These are phyloP conservation scores for Vanrija sp. DNA, from an alignment of 1,284 basidiomycete genomes.

Conservation along the genomic window DNA sequence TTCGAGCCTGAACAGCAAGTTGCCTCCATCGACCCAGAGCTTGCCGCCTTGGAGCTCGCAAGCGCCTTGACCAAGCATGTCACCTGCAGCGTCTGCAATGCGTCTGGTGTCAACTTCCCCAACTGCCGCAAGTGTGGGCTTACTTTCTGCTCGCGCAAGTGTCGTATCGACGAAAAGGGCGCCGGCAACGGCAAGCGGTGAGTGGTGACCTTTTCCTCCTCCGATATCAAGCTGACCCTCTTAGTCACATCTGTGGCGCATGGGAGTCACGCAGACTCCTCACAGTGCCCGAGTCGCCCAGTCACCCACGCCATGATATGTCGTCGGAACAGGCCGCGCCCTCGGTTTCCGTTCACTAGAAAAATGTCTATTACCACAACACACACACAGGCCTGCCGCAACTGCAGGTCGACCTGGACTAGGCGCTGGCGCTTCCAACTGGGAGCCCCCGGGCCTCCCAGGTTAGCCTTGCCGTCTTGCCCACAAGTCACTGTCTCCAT, in stretches of 20 bases:
- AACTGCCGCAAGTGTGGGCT: slow-evolving; percentile 44
- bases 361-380: too few relatives aligned
- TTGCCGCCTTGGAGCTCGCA: slow-evolving; percentile 37
- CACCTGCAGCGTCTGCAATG: slow-evolving; percentile 35
- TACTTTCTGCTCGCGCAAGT: slow-evolving; percentile 40
- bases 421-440: too few relatives aligned
- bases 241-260: slow-evolving; percentile 35
- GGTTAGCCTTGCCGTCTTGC: too few relatives aligned
- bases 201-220: slow-evolving; percentile 7
- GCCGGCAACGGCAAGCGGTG: slow-evolving; percentile 42
- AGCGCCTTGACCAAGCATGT: slow-evolving; percentile 40
- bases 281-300: background rate
- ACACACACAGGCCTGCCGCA: too few relatives aligned
- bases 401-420: too few relatives aligned
- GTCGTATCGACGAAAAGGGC: slow-evolving; percentile 32
- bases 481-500: too few relatives aligned
- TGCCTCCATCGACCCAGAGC: slow-evolving; percentile 33
- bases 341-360: too few relatives aligned
- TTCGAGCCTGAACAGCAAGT: slow-evolving; percentile 28
- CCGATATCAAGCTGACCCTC: too few relatives aligned
- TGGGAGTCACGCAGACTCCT: slow-evolving; percentile 28
- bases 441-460: too few relatives aligned
- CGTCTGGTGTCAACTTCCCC: slow-evolving; percentile 42
- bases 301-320: too few relatives aligned
- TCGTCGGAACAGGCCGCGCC: too few relatives aligned